Base-by-base conservation (phyloP, 805 yeast genomes). In the Ogataea glucozyma region DNA sequence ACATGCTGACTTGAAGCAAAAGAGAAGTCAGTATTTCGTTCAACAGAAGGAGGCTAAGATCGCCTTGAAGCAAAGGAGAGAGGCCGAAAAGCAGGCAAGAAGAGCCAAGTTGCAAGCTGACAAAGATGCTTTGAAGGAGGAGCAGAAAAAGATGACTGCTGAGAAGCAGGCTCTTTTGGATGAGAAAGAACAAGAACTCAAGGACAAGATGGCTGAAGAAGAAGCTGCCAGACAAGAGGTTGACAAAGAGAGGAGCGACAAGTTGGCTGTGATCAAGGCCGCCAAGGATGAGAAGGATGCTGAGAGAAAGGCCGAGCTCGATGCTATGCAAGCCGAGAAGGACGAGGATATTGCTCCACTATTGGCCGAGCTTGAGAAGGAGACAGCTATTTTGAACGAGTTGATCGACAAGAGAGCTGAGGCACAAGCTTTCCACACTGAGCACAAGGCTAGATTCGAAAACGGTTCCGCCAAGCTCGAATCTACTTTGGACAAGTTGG, bases 341-440 rank as follows among this genome's bases (percentile, higher is more conserved):
- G 82, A 78, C 53, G 77, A 67, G 43, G 72, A 71, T 37, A 59
- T 79, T 50, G 72, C 75, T 38, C 87, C 87, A 36, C 61, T 73
- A 16, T 67, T 78, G 52, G 79, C 70, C 26, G 81, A 75, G 53
- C 67, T 78, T 54, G 70, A 68, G 47, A 54, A 54, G 22, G 85
- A 81, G 63, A 69, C 71, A 26, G 66, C 64, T 19, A 72, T 73
- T 48, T 69, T 81, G 56, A 64, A 67, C 37, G 74, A 72, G n/a
- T 66, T 80, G 52, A 71, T 73, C 31, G 65, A 72, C 43, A 73
- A 76, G 46, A 75, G 76, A 57, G 68, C 67, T 36, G 77, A 71
- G 48, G 59, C 69, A 14, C 69, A 70, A 44, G 75, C 71, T 27
- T 75, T 69, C 32, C 66, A 65, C 13, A 57, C 68, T 23, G 73